Percentiles rank a stretch among this genome's conserved stretches.
Evolutionary conservation across 148 eudicot species (phyloP).

Genomic region (Hydrangea macrophylla): DNA sequence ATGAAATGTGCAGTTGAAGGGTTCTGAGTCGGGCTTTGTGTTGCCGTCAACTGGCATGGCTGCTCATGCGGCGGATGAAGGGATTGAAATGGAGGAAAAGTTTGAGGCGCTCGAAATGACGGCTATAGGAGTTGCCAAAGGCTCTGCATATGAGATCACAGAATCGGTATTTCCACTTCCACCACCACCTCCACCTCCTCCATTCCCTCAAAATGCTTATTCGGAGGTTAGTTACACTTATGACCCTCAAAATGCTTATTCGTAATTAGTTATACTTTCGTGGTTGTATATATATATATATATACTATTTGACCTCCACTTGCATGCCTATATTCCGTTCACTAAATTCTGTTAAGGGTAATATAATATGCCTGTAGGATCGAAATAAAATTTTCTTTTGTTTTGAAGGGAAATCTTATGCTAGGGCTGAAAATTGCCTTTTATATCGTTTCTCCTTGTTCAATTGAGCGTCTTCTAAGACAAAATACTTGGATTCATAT

Average conservation of each 20-base stretch:
- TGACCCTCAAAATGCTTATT: too few relatives aligned
- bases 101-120: constrained; percentile 25
- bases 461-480: constrained; percentile 3
- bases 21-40: constrained; percentile 28
- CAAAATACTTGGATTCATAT: constrained; percentile 14
- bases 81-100: constrained; percentile 43
- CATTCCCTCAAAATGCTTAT: constrained; percentile 41
- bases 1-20: constrained; percentile 32
- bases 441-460: not conserved
- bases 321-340: not conserved
- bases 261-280: too few relatives aligned
- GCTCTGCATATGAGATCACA: constrained; percentile 17
- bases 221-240: constrained; percentile 43
- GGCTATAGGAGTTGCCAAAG: constrained; percentile 20
- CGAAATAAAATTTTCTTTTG: too few relatives aligned
- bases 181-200: constrained; percentile 55
- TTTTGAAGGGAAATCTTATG: not conserved
- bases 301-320: not conserved
- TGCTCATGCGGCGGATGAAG: constrained; percentile 70
- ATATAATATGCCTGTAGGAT: not conserved
- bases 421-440: not conserved
- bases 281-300: too few relatives aligned
- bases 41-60: constrained; percentile 79
- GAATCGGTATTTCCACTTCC: constrained; percentile 29
- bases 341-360: not conserved